Evolutionary conservation across 768 basidiomycete species (phyloP), one percentile per base, ranked within the genome.

Genomic region (Tulasnella sp.): DNA sequence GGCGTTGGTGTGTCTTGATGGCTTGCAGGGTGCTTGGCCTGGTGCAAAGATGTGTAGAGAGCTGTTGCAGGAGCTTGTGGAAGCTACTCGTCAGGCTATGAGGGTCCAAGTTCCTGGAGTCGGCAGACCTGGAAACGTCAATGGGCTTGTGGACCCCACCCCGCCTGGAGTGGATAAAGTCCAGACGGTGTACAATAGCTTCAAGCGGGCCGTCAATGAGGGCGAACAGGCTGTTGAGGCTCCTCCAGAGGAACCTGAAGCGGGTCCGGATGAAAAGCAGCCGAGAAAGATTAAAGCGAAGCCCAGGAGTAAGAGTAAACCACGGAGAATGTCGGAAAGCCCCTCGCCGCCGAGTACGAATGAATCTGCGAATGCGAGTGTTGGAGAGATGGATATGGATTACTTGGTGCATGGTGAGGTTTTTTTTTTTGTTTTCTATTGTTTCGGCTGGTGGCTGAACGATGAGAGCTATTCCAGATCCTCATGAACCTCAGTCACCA

Each of bases 11-110:
- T 90, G 92, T 34, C 84, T 95, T 74, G 90, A 90, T 80, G 88
- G 89, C 7, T 93, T 93, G 90, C 93, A 94, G 81, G 91, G 91
- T 1, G 86, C 88, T 75, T 95, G 94, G 94, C 93, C 93, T 29
- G 93, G 93, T 19, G 93, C 93, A 78, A 87, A 89, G 54, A 94
- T 94, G 82, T 93, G 93, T 85, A 93, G 90, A 69, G 79, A 80
- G 45, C 42, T 80, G 29, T 49, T 80, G 67, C 75, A 71, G 45
- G 78, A 79, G 31, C 73, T 80, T n/a, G 77, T 78, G 31, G 78
- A 78, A 36, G 74, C 78, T 5, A 79, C 79, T 11, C 70, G 58
- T 36, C 40, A 36, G 25, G 69, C 78, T 36, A 64, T 79, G 49
- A 74, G 75, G 54, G 73, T 64, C 22, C 39, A 76, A 76, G 71